phyloP scores from a whole-genome alignment of 768 basidiomycete genomes.

The Amanita pseudoporphyria region DNA sequence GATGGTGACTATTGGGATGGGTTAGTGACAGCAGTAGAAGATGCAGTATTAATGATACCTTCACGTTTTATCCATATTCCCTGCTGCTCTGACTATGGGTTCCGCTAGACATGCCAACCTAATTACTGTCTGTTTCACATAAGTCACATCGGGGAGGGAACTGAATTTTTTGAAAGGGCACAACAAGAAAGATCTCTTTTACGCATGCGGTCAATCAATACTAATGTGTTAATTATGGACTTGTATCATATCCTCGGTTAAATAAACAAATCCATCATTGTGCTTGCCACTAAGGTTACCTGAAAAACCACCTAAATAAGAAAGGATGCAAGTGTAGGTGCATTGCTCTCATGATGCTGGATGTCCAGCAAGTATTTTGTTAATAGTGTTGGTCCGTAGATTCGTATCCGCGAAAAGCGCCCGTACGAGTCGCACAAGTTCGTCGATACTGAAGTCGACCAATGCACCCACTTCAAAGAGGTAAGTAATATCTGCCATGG shows the following conservation, averaged over 20 bases:
- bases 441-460: constrained; percentile 81
- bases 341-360: background rate
- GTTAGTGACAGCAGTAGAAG: background rate
- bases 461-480: constrained; percentile 86
- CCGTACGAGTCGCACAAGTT: constrained; percentile 70
- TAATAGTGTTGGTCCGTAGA: constrained; percentile 72
- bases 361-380: constrained; percentile 50
- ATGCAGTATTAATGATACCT: background rate
- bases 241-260: no score
- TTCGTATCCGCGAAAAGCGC: constrained; percentile 87
- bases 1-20: background rate
- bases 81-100: background rate
- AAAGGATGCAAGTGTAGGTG: no score
- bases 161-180: no score
- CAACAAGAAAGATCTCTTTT: no score
- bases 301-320: no score
- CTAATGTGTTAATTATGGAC: background rate
- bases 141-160: no score
- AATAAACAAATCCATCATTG: background rate
- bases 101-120: background rate
- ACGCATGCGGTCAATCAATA: no score
- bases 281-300: background rate
- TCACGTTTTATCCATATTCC: background rate
- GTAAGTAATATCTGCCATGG: constrained; percentile 85
- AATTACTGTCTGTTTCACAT: no score